Conservation (phyloP, 345 rosid species). For the Anacardium occidentale region DNA sequence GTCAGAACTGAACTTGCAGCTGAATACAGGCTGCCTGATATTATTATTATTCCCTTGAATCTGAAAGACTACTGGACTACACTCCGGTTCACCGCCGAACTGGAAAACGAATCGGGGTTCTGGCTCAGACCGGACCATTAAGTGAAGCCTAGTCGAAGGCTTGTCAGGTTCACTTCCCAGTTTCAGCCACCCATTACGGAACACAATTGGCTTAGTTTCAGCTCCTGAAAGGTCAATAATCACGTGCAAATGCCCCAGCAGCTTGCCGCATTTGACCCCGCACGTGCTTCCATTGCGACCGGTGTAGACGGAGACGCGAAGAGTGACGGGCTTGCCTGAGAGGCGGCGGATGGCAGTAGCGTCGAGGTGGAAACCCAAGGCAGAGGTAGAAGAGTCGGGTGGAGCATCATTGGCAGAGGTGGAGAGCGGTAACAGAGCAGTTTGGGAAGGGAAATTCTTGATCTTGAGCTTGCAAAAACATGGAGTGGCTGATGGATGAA, state of each 20-base stretch:
- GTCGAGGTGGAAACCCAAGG: conserved; percentile 77
- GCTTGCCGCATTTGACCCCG: conserved; percentile 67
- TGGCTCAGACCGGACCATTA: conserved; percentile 70
- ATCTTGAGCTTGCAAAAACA: conserved; percentile 75
- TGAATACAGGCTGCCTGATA: conserved; percentile 83
- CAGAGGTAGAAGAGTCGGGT: conserved; percentile 62
- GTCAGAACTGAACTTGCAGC: conserved; percentile 95
- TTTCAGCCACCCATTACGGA: conserved; percentile 77
- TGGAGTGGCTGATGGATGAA: conserved; percentile 76
- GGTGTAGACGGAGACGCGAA: conserved; percentile 62
- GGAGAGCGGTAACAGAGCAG: conserved; percentile 68
- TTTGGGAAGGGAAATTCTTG: conserved; percentile 73
- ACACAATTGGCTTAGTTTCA: conserved; percentile 45
- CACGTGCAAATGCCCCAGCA: conserved; percentile 62
- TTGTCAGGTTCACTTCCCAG: conserved; percentile 48
- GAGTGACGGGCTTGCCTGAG: conserved; percentile 51
- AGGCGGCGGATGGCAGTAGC: conserved; percentile 63
- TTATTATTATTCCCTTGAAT: conserved; percentile 56
- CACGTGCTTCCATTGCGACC: conserved; percentile 79
- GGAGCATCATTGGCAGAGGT: conserved; percentile 40
- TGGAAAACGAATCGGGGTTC: conserved; percentile 90
- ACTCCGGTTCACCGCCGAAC: conserved; percentile 96
- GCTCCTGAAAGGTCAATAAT: conserved; percentile 56
- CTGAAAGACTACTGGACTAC: conserved; percentile 97
- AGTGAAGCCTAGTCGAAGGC: conserved; percentile 60